These are phyloP conservation scores for Canavalia ensiformis DNA, from an alignment of 306 rosid species.

Conservation along the genomic window DNA sequence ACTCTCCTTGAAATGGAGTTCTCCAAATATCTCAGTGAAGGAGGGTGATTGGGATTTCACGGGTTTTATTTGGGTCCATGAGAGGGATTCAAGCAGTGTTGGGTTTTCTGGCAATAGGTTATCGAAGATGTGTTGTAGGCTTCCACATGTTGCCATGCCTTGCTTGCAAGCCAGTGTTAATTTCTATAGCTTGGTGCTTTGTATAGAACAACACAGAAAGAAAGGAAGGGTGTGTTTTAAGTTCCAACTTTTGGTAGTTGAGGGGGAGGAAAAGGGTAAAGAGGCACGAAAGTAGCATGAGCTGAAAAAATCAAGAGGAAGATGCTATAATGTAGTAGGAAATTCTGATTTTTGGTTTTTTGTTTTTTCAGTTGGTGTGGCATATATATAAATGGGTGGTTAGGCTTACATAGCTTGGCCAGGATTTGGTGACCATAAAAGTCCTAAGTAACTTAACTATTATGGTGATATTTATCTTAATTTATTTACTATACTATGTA, in stretches of 20 bases:
- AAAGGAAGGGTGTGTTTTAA: conserved; percentile 8
- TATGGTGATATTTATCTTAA: conserved; percentile 9
- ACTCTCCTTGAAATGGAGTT: conserved; percentile 78
- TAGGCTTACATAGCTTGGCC: conserved; percentile 47
- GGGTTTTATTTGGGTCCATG: conserved; percentile 70
- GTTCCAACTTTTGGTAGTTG: conserved; percentile 48
- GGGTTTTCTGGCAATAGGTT: conserved; percentile 71
- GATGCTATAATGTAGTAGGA: conserved; percentile 58
- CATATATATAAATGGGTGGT: conserved; percentile 53
- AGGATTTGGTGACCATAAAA: conserved; percentile 60
- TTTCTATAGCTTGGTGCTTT: background rate
- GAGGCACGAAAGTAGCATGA: conserved; percentile 59
- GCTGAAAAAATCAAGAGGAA: conserved; percentile 54
- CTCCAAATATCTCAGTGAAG: conserved; percentile 86
- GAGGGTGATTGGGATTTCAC: conserved; percentile 55
- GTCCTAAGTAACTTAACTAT: conserved; percentile 14
- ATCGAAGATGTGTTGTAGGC: conserved; percentile 78
- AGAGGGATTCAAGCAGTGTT: conserved; percentile 70
- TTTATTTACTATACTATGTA: background rate
- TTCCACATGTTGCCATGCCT: conserved; percentile 81
- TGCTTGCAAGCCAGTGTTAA: conserved; percentile 27
- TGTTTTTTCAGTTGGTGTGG: conserved; percentile 28
- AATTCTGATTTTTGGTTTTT: conserved; percentile 35
- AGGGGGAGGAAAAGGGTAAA: conserved; percentile 42
- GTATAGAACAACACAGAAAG: conserved; percentile 14